Conservation (phyloP, 2,329 filamentous ascomycete genomes). For the Lasiodiplodia citricola region DNA sequence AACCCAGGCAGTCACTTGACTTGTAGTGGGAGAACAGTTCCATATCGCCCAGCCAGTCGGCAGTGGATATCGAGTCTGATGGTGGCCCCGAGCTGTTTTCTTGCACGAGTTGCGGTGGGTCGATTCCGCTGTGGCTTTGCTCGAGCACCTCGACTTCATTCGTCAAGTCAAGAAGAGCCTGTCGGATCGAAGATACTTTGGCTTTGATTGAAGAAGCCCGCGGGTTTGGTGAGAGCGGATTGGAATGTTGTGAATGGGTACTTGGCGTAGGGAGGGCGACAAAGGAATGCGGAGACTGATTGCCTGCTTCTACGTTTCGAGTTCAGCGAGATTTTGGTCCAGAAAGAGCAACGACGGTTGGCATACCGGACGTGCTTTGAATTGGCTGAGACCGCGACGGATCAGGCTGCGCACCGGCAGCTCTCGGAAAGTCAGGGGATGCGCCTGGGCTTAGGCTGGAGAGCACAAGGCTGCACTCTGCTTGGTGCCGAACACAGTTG, state of each 20-base stretch:
- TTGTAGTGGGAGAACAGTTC: neutral
- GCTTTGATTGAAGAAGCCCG: neutral
- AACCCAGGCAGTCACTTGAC: neutral
- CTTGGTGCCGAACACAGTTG: slow-evolving; percentile 6
- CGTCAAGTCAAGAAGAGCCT: slow-evolving; percentile 8
- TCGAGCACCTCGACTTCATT: neutral
- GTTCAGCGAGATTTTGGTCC: neutral
- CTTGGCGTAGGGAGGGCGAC: neutral
- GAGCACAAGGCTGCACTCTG: slow-evolving; percentile 1
- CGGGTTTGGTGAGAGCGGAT: neutral
- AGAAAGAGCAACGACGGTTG: no score
- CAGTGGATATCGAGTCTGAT: neutral
- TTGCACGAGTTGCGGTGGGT: neutral
- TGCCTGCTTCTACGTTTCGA: neutral
- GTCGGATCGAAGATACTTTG: slow-evolving; percentile 8
- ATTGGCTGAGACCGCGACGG: neutral
- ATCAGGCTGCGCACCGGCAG: neutral
- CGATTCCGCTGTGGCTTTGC: neutral
- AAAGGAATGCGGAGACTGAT: neutral
- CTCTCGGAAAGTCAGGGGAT: neutral
- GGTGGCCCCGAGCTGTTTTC: neutral
- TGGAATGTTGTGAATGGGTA: neutral
- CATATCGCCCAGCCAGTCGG: slow-evolving; percentile 3
- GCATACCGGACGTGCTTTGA: neutral
- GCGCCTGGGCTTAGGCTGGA: neutral